Base-by-base conservation (phyloP, 352 stramenopile genomes). In the Elongisporangium prolatum region DNA sequence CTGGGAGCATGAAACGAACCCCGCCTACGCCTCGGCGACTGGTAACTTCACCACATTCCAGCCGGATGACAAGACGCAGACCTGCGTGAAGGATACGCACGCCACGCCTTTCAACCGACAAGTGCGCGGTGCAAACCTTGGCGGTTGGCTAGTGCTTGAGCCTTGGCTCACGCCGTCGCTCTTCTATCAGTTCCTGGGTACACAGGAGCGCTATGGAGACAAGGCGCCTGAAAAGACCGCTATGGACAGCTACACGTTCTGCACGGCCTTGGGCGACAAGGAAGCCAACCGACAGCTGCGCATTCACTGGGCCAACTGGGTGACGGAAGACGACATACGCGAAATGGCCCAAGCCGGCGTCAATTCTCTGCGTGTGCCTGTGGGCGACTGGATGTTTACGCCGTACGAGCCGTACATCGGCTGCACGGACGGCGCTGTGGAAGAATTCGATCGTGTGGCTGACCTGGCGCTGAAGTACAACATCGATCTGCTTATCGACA, bases 101-200 rank as follows among this genome's bases (percentile, higher is more conserved):
- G 69, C 81, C 21, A 89, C 74, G 37, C 81, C 78, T 11, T 95
- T 88, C 65, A 95, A 91, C 69, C 71, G 59, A 47, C 82, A 96
- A 60, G 70, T 98, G 51, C 89, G 92, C 48, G 93, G 93, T 16
- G 91, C 91, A 34, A 98, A 98, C 65, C 77, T 98, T 10, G 95
- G 93, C 28, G 93, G 94, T 18, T 98, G 89, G 89, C 85, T 98
- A 69, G 96, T 98, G 20, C 76, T 98, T 21, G 96, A 98, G 71
- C 93, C 91, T 13, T 98, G 93, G 93, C 96, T 98, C 65, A 98
- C 93, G 21, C 96, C 95, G 22, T 89, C 75, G 55, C 68, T 98
- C 25, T 98, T 98, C 72, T 98, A 98, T 72, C 94, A 98, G 65
- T 98, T 98, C 73, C 60, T 98, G 14, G 80, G 84, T 48, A 90